phyloP scores from a whole-genome alignment of 2,329 filamentous ascomycete genomes.

The Monosporascus sp. region DNA sequence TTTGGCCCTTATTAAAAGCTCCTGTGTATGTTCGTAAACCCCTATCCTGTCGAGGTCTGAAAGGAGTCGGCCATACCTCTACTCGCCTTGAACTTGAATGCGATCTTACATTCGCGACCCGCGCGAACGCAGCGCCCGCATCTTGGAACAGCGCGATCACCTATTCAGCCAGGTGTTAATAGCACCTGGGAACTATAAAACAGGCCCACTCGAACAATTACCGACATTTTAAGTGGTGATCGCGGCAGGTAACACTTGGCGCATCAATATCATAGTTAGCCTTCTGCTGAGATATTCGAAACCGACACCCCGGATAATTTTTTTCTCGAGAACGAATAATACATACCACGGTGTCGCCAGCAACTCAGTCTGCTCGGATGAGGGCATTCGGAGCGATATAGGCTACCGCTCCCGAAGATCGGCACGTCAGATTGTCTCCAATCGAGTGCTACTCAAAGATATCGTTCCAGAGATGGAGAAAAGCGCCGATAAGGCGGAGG shows the following conservation, averaged over 20 bases:
- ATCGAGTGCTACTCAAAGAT: constrained; percentile 9
- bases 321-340: not conserved
- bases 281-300: not conserved
- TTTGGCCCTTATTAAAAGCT: constrained; percentile 23
- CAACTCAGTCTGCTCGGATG: constrained; percentile 23
- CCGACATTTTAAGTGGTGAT: constrained; percentile 43
- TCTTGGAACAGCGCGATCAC: constrained; percentile 32
- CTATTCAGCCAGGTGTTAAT: constrained; percentile 18
- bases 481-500: constrained; percentile 21
- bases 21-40: constrained; percentile 8
- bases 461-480: constrained; percentile 23
- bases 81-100: constrained; percentile 29
- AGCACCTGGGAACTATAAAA: constrained; percentile 1
- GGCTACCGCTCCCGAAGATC: constrained; percentile 1
- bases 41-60: not conserved
- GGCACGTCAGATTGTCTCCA: not conserved
- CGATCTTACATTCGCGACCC: constrained; percentile 27
- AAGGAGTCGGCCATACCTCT: constrained; percentile 19
- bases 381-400: constrained; percentile 27
- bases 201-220: not conserved
- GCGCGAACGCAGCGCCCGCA: constrained; percentile 27
- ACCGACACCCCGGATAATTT: too few relatives aligned
- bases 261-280: not conserved
- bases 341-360: constrained; percentile 30
- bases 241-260: constrained; percentile 35